These are phyloP conservation scores for Papiliotrema flavescens DNA, from an alignment of 1,284 basidiomycete species.

Conservation along the genomic window DNA sequence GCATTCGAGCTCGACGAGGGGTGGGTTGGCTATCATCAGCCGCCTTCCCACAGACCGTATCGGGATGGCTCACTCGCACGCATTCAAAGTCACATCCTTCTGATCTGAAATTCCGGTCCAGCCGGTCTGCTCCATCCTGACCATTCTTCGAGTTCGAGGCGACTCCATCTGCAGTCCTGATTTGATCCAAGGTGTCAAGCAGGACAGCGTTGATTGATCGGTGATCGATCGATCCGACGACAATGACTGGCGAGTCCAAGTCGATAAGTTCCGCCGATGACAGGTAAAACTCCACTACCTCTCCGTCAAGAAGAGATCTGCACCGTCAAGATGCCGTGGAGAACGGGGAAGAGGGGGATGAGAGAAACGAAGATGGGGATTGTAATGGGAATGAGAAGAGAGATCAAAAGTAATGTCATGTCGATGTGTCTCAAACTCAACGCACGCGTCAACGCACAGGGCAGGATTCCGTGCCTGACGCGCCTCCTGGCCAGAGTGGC, in stretches of 20 bases:
- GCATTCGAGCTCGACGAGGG: slow-evolving; percentile 18
- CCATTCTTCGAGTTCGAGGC: not conserved
- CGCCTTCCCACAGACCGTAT: slow-evolving; percentile 17
- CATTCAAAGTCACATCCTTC: not conserved
- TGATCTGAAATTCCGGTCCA: not conserved
- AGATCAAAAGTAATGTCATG: no score
- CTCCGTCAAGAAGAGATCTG: no score
- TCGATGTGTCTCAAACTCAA: no score
- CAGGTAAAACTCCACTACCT: no score
- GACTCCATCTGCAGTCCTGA: not conserved
- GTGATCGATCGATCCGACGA: not conserved
- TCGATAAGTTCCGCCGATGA: no score
- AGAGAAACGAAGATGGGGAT: no score
- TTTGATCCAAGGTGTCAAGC: not conserved
- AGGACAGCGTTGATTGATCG: not conserved
- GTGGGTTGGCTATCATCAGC: slow-evolving; percentile 21
- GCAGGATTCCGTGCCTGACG: not conserved
- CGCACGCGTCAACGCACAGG: no score
- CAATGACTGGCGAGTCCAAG: no score
- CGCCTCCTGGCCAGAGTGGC: not conserved
- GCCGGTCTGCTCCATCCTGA: not conserved
- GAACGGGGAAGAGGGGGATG: no score
- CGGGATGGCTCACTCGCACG: no score
- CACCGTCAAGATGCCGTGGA: not conserved
- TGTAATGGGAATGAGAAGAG: no score